These are phyloP conservation scores for Zelonia costaricensis DNA, from an alignment of 208 protist species.

Conservation along the genomic window DNA sequence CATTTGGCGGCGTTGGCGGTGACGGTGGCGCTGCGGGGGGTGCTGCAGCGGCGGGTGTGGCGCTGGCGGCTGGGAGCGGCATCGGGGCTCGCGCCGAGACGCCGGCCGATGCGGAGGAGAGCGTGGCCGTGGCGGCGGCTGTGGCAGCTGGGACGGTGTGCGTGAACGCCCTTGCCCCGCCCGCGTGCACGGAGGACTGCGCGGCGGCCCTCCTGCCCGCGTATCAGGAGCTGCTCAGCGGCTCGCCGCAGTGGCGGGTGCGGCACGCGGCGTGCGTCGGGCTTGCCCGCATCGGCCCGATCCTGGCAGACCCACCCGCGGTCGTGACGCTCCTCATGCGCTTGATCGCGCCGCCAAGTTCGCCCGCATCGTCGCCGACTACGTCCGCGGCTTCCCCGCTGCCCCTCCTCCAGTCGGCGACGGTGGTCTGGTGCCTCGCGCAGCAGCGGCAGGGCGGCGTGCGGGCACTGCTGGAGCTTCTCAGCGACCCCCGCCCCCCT, in stretches of 20 bases:
- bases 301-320: slow-evolving; percentile 17
- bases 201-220: slow-evolving; percentile 4
- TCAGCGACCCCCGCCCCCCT: slow-evolving; percentile 20
- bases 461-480: slow-evolving; percentile 29
- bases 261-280: slow-evolving; percentile 63
- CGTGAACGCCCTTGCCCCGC: slow-evolving; percentile 20
- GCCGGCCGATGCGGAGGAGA: slow-evolving; percentile 23
- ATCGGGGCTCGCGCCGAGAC: no score
- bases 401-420: slow-evolving; percentile 27
- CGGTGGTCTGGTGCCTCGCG: slow-evolving; percentile 54
- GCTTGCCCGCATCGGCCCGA: slow-evolving; percentile 42
- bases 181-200: slow-evolving; percentile 8
- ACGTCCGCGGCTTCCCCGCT: slow-evolving; percentile 1
- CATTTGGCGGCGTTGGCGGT: not conserved
- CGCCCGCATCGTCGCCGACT: not conserved
- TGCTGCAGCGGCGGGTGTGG: not conserved
- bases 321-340: slow-evolving; percentile 7
- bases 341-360: not conserved
- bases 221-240: slow-evolving; percentile 29
- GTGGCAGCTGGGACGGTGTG: slow-evolving; percentile 46
- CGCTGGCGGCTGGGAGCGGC: no score
- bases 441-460: slow-evolving; percentile 50
- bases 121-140: slow-evolving; percentile 45
- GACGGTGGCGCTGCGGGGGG: no score
- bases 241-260: slow-evolving; percentile 40